phyloP scores from a whole-genome alignment of 768 basidiomycete genomes.

The Suillus placidus region DNA sequence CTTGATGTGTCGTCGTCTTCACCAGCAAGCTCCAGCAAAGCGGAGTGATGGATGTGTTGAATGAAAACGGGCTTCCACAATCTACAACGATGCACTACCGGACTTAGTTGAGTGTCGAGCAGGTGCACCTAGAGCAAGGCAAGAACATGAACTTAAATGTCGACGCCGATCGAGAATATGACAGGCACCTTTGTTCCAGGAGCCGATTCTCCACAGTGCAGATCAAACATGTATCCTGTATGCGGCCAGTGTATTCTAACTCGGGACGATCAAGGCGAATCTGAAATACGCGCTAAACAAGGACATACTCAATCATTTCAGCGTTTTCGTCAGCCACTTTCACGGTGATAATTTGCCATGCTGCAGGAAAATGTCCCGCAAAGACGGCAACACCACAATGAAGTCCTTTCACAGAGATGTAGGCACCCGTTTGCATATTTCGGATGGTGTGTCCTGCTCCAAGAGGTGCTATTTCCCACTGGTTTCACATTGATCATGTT shows the following conservation, averaged over 20 bases:
- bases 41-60: neutral
- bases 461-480: constrained; percentile 34
- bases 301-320: constrained; percentile 28
- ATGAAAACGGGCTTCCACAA: neutral
- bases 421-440: constrained; percentile 35
- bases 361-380: constrained; percentile 30
- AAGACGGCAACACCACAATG: constrained; percentile 12
- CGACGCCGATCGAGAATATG: neutral
- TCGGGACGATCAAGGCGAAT: neutral
- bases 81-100: neutral
- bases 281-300: neutral
- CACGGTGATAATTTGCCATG: constrained; percentile 31
- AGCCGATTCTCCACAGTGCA: constrained; percentile 27
- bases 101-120: neutral
- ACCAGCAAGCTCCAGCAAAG: neutral
- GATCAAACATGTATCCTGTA: constrained; percentile 30
- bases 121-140: neutral
- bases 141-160: neutral
- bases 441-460: constrained; percentile 35
- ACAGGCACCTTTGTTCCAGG: constrained; percentile 33
- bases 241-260: constrained; percentile 33
- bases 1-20: neutral
- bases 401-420: constrained; percentile 22
- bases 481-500: neutral
- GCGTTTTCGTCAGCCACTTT: constrained; percentile 29